phyloP scores from a whole-genome alignment of 2,329 filamentous ascomycete species.

The Penicillium sp. region DNA sequence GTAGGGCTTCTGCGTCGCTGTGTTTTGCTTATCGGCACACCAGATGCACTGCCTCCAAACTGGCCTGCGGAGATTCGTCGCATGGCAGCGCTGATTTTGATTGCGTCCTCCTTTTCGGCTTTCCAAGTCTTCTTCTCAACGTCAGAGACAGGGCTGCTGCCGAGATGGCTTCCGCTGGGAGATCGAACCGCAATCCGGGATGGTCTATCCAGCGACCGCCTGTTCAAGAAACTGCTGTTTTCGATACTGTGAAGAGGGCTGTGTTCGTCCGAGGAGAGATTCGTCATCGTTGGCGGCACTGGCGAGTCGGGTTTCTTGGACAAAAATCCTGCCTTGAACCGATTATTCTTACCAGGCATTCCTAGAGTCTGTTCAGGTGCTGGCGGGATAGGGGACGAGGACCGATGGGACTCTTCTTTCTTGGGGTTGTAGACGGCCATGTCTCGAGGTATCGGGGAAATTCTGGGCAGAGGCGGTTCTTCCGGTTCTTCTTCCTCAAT shows the following conservation, averaged over 20 bases:
- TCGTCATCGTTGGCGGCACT: conserved; percentile 55
- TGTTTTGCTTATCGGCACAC: conserved; percentile 37
- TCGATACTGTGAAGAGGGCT: conserved; percentile 55
- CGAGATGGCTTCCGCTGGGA: conserved; percentile 32
- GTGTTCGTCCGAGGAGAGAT: conserved; percentile 53
- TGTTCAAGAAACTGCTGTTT: conserved; percentile 47
- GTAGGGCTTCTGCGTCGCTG: conserved; percentile 57
- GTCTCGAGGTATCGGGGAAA: conserved; percentile 47
- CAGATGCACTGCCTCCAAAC: conserved; percentile 35
- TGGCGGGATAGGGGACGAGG: conserved; percentile 55
- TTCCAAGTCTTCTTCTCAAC: conserved; percentile 46
- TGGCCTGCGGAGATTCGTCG: conserved; percentile 49
- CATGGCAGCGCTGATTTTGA: conserved; percentile 54
- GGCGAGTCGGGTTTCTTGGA: conserved; percentile 68
- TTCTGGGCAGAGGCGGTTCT: conserved; percentile 45
- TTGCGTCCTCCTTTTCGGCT: conserved; percentile 47
- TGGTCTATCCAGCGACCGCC: conserved; percentile 39
- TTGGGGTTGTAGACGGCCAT: conserved; percentile 40
- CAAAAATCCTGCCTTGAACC: conserved; percentile 87
- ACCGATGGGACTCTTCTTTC: conserved; percentile 33
- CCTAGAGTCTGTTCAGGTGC: conserved; percentile 58
- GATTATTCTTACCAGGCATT: conserved; percentile 62
- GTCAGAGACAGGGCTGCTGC: conserved; percentile 39
- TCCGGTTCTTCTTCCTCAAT: conserved; percentile 55
- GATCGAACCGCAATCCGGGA: conserved; percentile 38